A percentile compares a stretch with the other conserved stretches of the same genome.
Evolutionary conservation across 2,329 filamentous ascomycete genomes (phyloP).

Genomic region (Neopestalotiopsis sp.): DNA sequence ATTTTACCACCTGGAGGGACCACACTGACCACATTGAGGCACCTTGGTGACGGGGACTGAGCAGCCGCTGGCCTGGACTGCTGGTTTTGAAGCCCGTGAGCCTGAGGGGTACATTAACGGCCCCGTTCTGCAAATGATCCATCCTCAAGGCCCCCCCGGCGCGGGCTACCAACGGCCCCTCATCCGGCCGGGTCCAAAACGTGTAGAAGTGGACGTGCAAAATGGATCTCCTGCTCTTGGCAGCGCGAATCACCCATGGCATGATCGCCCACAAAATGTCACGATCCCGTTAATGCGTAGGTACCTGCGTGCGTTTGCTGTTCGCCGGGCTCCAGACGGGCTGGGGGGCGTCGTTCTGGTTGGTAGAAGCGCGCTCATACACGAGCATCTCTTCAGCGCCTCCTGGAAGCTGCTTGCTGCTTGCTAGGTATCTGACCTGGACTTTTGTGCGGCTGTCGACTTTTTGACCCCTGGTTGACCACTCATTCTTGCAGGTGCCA

Average conservation of each 20-base stretch:
- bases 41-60: conserved; percentile 9
- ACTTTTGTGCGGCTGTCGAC: too few species aligned
- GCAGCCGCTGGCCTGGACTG: background rate
- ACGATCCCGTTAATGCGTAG: background rate
- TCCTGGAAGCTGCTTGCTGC: background rate
- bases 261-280: background rate
- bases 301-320: background rate
- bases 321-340: background rate
- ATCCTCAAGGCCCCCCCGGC: background rate
- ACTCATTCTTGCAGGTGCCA: conserved; percentile 6
- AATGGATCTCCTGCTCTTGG: background rate
- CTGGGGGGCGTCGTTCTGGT: background rate
- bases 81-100: background rate
- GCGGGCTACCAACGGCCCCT: background rate
- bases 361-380: conserved; percentile 3
- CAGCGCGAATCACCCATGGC: background rate
- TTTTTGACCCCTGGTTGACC: conserved; percentile 5
- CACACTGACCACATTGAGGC: background rate
- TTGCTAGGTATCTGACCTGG: background rate
- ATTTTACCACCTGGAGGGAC: conserved; percentile 13
- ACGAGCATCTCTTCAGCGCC: background rate
- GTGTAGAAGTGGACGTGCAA: conserved; percentile 6
- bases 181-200: conserved; percentile 1
- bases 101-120: background rate
- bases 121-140: conserved; percentile 1